These are phyloP conservation scores for Patellifolia procumbens DNA, from an alignment of 179 eudicot genomes.

Conservation along the genomic window DNA sequence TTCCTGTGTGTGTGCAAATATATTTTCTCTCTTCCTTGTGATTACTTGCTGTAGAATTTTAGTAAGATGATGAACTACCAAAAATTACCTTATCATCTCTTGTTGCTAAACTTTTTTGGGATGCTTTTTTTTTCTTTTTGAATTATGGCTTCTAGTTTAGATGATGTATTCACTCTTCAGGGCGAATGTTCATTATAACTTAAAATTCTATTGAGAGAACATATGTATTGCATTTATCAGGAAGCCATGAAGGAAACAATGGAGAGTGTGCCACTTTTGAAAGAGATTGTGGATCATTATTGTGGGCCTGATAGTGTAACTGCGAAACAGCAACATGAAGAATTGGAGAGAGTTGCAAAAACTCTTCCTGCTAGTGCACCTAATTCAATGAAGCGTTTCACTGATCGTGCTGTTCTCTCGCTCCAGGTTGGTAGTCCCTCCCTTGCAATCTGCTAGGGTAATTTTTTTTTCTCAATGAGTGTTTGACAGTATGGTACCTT, in stretches of 20 bases:
- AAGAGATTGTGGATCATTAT: slow-evolving; percentile 72
- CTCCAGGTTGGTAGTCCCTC: slow-evolving; percentile 63
- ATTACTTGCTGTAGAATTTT: not conserved
- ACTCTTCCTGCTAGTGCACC: slow-evolving; percentile 72
- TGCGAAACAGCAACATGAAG: slow-evolving; percentile 76
- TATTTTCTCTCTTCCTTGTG: not conserved
- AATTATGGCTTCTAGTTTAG: not conserved
- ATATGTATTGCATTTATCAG: slow-evolving; percentile 30
- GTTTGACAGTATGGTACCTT: not conserved
- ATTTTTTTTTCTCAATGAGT: not conserved
- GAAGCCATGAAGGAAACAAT: slow-evolving; percentile 68
- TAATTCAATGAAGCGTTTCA: slow-evolving; percentile 67
- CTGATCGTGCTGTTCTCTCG: slow-evolving; percentile 77
- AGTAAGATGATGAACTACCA: not conserved
- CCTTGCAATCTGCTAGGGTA: not conserved
- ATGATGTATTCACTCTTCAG: not conserved
- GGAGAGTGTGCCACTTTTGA: slow-evolving; percentile 70
- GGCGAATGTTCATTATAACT: not conserved
- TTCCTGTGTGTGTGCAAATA: not conserved
- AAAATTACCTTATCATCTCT: not conserved
- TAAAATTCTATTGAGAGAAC: not conserved
- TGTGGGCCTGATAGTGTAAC: slow-evolving; percentile 83
- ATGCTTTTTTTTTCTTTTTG: slow-evolving; percentile 14
- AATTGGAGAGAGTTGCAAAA: slow-evolving; percentile 84
- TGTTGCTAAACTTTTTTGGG: not conserved